phyloP scores from a whole-genome alignment of 495 filamentous ascomycete genomes.

The Apodospora peruviana region DNA sequence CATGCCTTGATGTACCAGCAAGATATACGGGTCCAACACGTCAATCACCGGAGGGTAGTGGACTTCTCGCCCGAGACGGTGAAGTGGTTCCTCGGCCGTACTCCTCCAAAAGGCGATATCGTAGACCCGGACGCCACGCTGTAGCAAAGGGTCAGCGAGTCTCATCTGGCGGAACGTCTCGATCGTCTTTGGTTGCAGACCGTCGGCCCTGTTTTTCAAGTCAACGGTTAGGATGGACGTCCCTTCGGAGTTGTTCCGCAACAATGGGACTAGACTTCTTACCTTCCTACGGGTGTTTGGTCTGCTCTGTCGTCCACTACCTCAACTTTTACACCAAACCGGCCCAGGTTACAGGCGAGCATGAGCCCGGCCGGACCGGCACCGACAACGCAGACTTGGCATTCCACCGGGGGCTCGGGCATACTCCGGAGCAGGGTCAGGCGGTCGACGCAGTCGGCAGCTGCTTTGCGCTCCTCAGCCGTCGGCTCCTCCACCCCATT shows the following conservation, averaged over 20 bases:
- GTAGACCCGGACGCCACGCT: slow-evolving; percentile 59
- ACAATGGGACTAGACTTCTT: too few relatives aligned
- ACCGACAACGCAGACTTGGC: slow-evolving; percentile 60
- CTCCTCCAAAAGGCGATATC: slow-evolving; percentile 71
- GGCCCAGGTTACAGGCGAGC: slow-evolving; percentile 63
- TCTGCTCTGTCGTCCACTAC: slow-evolving; percentile 59
- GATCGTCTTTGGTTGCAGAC: slow-evolving; percentile 56
- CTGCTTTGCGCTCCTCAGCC: slow-evolving; percentile 17
- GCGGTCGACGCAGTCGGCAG: slow-evolving; percentile 26
- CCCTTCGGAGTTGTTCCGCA: background rate
- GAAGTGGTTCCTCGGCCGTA: slow-evolving; percentile 46
- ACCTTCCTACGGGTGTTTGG: slow-evolving; percentile 56
- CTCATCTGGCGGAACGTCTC: slow-evolving; percentile 54
- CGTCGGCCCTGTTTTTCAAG: slow-evolving; percentile 48
- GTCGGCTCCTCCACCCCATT: slow-evolving; percentile 19
- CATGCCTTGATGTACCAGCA: slow-evolving; percentile 72
- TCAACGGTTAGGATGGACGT: background rate
- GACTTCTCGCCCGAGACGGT: slow-evolving; percentile 46
- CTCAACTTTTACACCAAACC: slow-evolving; percentile 56
- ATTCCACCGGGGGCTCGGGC: slow-evolving; percentile 29
- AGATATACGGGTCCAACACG: slow-evolving; percentile 63
- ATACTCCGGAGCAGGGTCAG: slow-evolving; percentile 31
- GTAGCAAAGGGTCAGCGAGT: slow-evolving; percentile 56
- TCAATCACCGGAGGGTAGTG: slow-evolving; percentile 56
- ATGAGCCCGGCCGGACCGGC: slow-evolving; percentile 67